Evolutionary conservation across 1,139 yeast genomes (phyloP).

Genomic region (Pichia sp.): DNA sequence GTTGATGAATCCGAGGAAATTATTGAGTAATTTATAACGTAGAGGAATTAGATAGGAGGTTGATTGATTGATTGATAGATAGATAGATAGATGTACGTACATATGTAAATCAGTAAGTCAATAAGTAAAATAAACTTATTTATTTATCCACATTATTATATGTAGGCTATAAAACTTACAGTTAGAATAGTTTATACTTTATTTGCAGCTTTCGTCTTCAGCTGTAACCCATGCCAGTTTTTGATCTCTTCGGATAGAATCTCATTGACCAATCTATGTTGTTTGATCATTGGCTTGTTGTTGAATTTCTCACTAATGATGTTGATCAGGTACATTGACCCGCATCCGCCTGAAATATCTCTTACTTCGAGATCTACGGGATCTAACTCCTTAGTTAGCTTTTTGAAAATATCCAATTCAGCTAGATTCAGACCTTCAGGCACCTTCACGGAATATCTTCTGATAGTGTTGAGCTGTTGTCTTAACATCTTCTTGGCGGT

Average conservation of each 20-base stretch:
- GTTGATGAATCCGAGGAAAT: conserved; percentile 76
- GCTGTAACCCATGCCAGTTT: conserved; percentile 92
- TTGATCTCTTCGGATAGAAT: conserved; percentile 77
- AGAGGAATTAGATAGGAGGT: neutral
- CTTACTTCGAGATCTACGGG: conserved; percentile 59
- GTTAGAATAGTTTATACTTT: neutral
- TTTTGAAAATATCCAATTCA: conserved; percentile 55
- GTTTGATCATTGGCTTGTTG: conserved; percentile 79
- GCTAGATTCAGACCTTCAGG: conserved; percentile 41
- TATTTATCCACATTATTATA: no score
- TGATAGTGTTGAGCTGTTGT: neutral
- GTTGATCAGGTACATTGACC: conserved; percentile 91
- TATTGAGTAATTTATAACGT: conserved; percentile 32
- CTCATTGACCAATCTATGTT: conserved; percentile 83
- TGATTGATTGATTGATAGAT: neutral
- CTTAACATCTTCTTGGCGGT: no score
- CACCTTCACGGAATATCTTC: neutral
- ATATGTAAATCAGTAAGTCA: neutral
- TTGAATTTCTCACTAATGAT: conserved; percentile 69
- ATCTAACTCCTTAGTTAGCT: conserved; percentile 42
- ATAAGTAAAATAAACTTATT: neutral
- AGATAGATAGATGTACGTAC: neutral
- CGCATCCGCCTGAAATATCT: conserved; percentile 95
- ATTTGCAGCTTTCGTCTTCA: conserved; percentile 51
- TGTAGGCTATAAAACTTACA: no score